Base-by-base conservation (phyloP, 306 rosid genomes). In the Oxytropis ochrocephala region DNA sequence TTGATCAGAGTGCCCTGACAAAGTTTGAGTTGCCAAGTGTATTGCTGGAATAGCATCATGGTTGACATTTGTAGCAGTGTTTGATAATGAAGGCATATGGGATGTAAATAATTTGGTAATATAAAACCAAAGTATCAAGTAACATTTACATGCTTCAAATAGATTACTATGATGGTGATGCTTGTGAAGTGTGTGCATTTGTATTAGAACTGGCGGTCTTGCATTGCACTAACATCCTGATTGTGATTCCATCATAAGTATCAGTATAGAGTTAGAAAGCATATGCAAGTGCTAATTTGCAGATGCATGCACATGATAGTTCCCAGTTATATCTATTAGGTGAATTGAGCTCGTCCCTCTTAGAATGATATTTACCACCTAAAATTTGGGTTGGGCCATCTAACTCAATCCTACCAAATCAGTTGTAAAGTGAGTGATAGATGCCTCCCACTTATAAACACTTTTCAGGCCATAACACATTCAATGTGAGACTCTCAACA, bases 151-250 rank as follows among this genome's bases (percentile, higher is more conserved):
- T 49, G 74, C 32, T 48, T 72, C 74, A 12, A 71, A 65, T 49
- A 36, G 63, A 46, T 46, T 24, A 48, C 43, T 55, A 36, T 30
- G 64, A 47, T 49, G 12, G 27, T 9, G 21, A 38, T 46, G 21
- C 42, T 67, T 73, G 49, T 35, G 79, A 44, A 74, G 55, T 47
- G 39, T 58, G 13, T 36, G 54, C 11, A 35, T 21, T 64, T 36
- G 51, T 61, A 10, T 49, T 72, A 8, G 43, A 44, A 36, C 48
- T 53, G 8, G 11, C n/a, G n/a, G n/a, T n/a, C n/a, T n/a, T n/a
- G n/a, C 21, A 12, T 61, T 74, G 60, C 17, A 60, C 47, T 13
- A 79, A 50, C 52, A 29, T 21, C 46, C 44, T 58, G 30, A 32
- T 67, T 59, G 57, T 38, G 27, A 41, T 50, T 43, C 21, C 38